These are phyloP conservation scores for Neonectria hederae DNA, from an alignment of 2,329 filamentous ascomycete genomes.

Conservation along the genomic window DNA sequence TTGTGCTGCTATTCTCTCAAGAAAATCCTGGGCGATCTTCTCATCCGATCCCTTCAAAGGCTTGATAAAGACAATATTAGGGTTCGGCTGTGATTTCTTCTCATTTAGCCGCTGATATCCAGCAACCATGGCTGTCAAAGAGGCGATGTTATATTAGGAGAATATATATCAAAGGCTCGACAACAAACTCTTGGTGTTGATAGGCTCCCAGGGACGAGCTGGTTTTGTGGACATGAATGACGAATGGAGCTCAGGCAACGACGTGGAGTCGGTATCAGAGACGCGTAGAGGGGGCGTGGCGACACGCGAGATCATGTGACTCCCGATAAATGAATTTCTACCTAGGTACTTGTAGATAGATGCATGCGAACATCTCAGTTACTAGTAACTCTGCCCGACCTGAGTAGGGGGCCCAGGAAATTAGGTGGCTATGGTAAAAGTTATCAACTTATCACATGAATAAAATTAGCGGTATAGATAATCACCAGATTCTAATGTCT, in stretches of 20 bases:
- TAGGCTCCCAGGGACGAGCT: background rate
- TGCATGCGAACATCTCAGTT: background rate
- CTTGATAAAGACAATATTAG: constrained; percentile 86
- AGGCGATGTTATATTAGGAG: background rate
- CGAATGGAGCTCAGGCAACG: background rate
- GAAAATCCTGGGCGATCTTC: constrained; percentile 71
- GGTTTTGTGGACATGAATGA: constrained; percentile 2
- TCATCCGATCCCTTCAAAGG: constrained; percentile 73
- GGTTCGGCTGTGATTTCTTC: constrained; percentile 77
- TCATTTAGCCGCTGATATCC: constrained; percentile 84
- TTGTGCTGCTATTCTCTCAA: constrained; percentile 83
- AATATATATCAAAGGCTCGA: background rate
- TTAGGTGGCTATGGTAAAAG: no score
- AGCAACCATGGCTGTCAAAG: constrained; percentile 68
- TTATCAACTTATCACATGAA: background rate
- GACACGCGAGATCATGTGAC: constrained; percentile 29
- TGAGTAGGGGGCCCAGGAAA: background rate
- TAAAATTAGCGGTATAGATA: background rate
- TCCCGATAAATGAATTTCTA: background rate
- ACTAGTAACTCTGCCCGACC: no score
- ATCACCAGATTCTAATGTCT: background rate
- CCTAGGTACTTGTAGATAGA: no score
- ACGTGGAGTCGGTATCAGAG: constrained; percentile 9
- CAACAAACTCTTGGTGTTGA: background rate
- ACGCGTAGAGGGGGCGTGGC: constrained; percentile 21